Percentiles rank a stretch among this genome's conserved stretches.
phyloP scores from a whole-genome alignment of 805 yeast genomes.

The Candida pseudofarinosa region DNA sequence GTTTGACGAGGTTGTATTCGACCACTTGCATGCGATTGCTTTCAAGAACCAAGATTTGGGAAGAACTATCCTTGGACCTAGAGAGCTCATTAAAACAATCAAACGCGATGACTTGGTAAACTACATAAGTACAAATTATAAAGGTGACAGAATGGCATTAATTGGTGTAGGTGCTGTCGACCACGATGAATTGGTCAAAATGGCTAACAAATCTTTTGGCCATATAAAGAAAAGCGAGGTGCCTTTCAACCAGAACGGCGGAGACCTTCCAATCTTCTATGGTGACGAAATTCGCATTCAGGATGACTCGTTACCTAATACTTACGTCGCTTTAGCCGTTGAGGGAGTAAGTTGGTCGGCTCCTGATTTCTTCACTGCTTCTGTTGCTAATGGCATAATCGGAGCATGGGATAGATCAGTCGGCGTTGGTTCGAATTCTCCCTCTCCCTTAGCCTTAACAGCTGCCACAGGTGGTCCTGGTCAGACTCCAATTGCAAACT shows the following conservation, averaged over 20 bases:
- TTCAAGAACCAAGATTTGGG: conserved; percentile 91
- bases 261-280: conserved; percentile 71
- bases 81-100: conserved; percentile 79
- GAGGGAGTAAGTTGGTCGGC: conserved; percentile 98
- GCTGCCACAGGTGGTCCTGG: conserved; percentile 55
- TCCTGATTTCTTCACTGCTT: conserved; percentile 90
- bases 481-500: conserved; percentile 73
- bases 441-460: conserved; percentile 77
- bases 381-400: conserved; percentile 93
- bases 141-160: conserved; percentile 96
- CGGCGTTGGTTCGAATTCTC: conserved; percentile 78
- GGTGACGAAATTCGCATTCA: conserved; percentile 85
- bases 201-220: conserved; percentile 76
- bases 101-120: conserved; percentile 68
- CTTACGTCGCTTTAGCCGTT: conserved; percentile 91
- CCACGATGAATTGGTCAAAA: conserved; percentile 74
- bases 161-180: conserved; percentile 94
- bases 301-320: conserved; percentile 78
- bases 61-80: conserved; percentile 93
- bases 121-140: conserved; percentile 82
- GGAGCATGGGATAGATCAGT: conserved; percentile 97
- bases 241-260: conserved; percentile 71
- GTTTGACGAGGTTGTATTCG: conserved; percentile 98
- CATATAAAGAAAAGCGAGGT: conserved; percentile 56
- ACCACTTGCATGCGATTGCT: conserved; percentile 90